Evolutionary conservation across 2,329 filamentous ascomycete genomes (phyloP), one percentile per base, ranked within the genome.

Genomic region (Diaporthe vexans): DNA sequence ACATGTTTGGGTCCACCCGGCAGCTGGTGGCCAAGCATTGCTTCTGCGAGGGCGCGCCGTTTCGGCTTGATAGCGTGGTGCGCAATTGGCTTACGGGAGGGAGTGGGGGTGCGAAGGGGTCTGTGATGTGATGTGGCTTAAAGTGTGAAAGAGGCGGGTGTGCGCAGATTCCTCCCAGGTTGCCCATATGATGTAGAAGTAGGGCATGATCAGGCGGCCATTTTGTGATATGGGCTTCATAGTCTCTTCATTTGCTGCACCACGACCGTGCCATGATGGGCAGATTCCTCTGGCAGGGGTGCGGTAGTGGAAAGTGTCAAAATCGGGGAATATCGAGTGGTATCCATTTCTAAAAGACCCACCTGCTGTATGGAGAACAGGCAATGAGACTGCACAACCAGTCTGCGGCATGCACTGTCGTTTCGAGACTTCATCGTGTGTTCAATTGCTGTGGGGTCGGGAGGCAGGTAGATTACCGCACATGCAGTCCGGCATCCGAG

Each of bases 41-140:
- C 70, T 72, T 72, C 26, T 72, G 57, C 48, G 57, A 54, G 35
- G 37, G 56, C 35, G 70, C 70, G 46, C 7, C 26, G 70, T 72
- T 72, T 72, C 70, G 70, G 24, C 70, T 72, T 72, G 48, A 63
- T 54, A 19, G n/a, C 43, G 37, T 24, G 46, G 29, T 71, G 69
- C 56, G 29, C 56, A 61, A 61, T 71, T 67, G 29, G 57, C 52
- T 33, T 40, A 43, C 43, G 57, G 57, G 56, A 40, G 17, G 26
- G 19, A 43, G 29, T 40, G 37, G 46, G 57, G 24, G 19, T 43
- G 57, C 43, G 56, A 29, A 40, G 46, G 33, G 29, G 26, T 37
- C 24, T 43, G 24, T 33, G 35, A 63, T 63, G 63, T 67, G 63
- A 54, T 68, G 63, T 68, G 63, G 63, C 46, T 67, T 51, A 26